Base-by-base conservation (phyloP, 371 early-diverging fungal species). In the Syncephalis plumigaleata region DNA sequence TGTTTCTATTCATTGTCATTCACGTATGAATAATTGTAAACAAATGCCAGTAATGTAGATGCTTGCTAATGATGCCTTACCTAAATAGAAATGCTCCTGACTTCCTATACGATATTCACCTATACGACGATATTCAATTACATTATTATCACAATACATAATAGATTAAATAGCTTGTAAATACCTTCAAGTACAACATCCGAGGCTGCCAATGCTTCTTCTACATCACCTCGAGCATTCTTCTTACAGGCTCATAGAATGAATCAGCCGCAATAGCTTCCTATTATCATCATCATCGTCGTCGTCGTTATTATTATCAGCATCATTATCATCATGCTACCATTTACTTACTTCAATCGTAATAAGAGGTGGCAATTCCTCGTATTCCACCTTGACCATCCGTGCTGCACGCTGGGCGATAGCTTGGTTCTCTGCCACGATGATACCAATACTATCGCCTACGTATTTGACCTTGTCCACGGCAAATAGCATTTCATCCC, bases 401-500 rank as follows among this genome's bases (percentile, higher is more conserved):
- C 70, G 66, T 1, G 78, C 69, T 7, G 81, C 84, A 37, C 62
- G 65, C 44, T 68, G 70, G 5, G 87, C 87, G 11, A 61, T 53
- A 2, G 53, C 55, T 55, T 68, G 71, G 16, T 59, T 60, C 9
- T 73, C 67, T 8, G 84, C 87, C 11, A 83, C 60, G 13, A 86
- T 69, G 38, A 82, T 58, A 36, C 81, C 87, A 39, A 86, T 71
- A 16, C 73, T 65, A 58, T 84, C 84, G 8, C 82, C 82, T 17
- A 67, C 56, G 51, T 60, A 66, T 50, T 68, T 57, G 18, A 81
- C 79, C 25, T 65, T 60, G 20, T 64, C 61, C 8, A 67, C 60
- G 3, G 81, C 81, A 67, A 80, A 78, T 21, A 83, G 56, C 61
- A 73, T 75, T 60, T 86, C 84, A 57, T 84, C 84, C 31, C 58